These are phyloP conservation scores for Apiospora malaysiana DNA, from an alignment of 2,329 filamentous ascomycete species.

Conservation along the genomic window DNA sequence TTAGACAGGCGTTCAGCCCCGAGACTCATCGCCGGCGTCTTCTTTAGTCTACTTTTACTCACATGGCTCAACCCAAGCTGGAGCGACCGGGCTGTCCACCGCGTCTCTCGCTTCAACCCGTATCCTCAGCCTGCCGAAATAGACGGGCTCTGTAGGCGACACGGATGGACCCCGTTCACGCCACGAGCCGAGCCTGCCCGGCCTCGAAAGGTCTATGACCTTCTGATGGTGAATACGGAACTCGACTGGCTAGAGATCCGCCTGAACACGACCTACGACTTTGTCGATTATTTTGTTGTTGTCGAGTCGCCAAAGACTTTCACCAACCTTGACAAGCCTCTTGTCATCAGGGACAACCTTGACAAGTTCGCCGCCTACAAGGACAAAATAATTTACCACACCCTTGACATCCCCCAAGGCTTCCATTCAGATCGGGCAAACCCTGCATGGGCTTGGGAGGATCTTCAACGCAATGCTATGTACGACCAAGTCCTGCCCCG, in stretches of 20 bases:
- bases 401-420: conserved; percentile 52
- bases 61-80: conserved; percentile 39
- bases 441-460: conserved; percentile 54
- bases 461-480: conserved; percentile 60
- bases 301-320: conserved; percentile 66
- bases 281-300: conserved; percentile 70
- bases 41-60: conserved; percentile 29
- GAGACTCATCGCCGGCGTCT: conserved; percentile 26
- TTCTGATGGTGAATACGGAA: conserved; percentile 67
- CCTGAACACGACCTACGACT: conserved; percentile 60
- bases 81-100: conserved; percentile 37
- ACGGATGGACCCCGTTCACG: conserved; percentile 46
- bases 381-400: conserved; percentile 66
- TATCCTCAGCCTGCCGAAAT: conserved; percentile 28
- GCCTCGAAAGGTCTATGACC: conserved; percentile 62
- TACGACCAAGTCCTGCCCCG: conserved; percentile 59
- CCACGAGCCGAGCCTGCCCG: conserved; percentile 24
- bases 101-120: conserved; percentile 33
- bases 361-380: conserved; percentile 57
- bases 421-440: conserved; percentile 44
- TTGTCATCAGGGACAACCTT: conserved; percentile 59
- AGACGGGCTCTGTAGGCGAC: conserved; percentile 41
- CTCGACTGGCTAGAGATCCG: conserved; percentile 71
- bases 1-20: conserved; percentile 26
- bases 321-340: conserved; percentile 60